Percentiles rank a stretch among this genome's conserved stretches.
Evolutionary conservation across 345 rosid species (phyloP).

Genomic region (Arabis hirsuta): DNA sequence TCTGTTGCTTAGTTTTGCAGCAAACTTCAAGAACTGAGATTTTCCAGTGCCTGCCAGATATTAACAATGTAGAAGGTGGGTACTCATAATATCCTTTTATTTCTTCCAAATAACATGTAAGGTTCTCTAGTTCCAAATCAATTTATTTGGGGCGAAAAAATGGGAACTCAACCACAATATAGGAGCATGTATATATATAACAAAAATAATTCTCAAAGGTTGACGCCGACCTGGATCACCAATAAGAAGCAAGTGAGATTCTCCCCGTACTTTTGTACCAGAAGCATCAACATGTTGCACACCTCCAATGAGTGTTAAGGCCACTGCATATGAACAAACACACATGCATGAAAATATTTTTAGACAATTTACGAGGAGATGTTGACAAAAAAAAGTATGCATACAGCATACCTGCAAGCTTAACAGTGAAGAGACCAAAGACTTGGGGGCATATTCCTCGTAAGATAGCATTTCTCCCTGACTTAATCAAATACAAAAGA

Average conservation of each 20-base stretch:
- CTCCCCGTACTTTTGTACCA: constrained; percentile 95
- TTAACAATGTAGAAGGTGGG: neutral
- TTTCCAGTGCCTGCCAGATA: constrained; percentile 83
- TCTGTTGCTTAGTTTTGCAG: constrained; percentile 90
- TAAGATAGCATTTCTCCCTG: constrained; percentile 91
- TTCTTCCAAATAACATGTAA: neutral
- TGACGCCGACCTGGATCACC: constrained; percentile 86
- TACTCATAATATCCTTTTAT: neutral
- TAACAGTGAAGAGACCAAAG: constrained; percentile 98
- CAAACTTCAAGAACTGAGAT: constrained; percentile 96
- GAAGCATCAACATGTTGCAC: constrained; percentile 96
- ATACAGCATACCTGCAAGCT: constrained; percentile 76
- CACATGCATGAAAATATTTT: constrained; percentile 4
- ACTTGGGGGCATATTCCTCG: constrained; percentile 92
- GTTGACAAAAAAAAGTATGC: constrained; percentile 25
- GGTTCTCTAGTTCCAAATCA: neutral
- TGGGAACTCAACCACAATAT: neutral
- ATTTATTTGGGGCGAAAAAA: neutral
- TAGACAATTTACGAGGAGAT: constrained; percentile 11
- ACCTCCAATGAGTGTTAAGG: constrained; percentile 91
- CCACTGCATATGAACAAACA: constrained; percentile 57
- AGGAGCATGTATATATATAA: neutral
- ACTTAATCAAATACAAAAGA: neutral
- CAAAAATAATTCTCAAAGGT: constrained; percentile 3
- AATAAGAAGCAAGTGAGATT: constrained; percentile 93